Base-by-base conservation (phyloP, 2,329 filamentous ascomycete genomes). In the Xylaria sp. region DNA sequence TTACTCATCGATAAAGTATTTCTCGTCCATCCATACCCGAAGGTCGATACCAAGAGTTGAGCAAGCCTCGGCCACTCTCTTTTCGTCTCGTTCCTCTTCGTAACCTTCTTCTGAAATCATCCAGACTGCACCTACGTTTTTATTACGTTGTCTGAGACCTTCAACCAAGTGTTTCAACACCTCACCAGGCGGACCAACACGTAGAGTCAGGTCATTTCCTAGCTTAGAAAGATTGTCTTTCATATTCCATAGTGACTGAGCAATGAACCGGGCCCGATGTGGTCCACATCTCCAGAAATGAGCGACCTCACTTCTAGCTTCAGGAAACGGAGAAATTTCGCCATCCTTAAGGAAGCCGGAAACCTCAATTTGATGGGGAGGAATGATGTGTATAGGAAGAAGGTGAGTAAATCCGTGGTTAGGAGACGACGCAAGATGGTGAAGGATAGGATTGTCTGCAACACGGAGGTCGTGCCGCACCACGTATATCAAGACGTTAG, bases 1-100 rank as follows among this genome's bases (percentile, higher is more conserved):
- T 76, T 78, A 93, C 91, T 93, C 90, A 69, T 93, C 88, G 52
- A 93, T 81, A 62, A 88, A 88, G 68, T 91, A 93, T 72, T 93
- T 94, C 74, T 93, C 90, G 68, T 94, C 90, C 0, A 76, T 74
- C 85, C 87, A 93, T 1, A 87, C 60, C 71, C 85, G 84, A 72
- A 92, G 91, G 1, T 86, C 80, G 3, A 87, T 78, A 0, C 79
- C 80, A 3, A 81, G 75, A 11, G 81, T 73, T 21, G 82, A 75
- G 57, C 89, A 87, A 0, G 85, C 71, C 0, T 77, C 72, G 27
- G 80, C 79, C 1, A 91, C 79, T 0, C 77, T 78, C 21, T 78
- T 74, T 68, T 92, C 87, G 55, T 93, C 90, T 4, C 77, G 74
- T 59, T 83, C 82, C 72, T 94, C 91, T 68, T 94, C 91, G 2